Percentiles rank a stretch among this genome's conserved stretches.
Evolutionary conservation across 1,284 basidiomycete genomes (phyloP).

Genomic region (Malassezia sp.): DNA sequence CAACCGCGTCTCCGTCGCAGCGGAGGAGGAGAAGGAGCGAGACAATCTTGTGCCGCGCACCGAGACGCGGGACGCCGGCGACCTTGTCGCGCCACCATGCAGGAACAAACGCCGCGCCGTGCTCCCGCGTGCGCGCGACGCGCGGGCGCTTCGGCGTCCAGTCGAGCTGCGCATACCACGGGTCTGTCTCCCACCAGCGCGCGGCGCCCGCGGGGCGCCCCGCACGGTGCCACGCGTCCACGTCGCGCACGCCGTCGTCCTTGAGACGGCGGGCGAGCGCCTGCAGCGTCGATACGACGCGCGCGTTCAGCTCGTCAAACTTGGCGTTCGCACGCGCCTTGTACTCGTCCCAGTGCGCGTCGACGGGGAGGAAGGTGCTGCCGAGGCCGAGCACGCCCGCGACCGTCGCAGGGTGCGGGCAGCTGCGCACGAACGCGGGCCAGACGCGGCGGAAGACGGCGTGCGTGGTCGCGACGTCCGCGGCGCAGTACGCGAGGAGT

Average conservation of each 20-base stretch:
- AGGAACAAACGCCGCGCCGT: constrained; percentile 15
- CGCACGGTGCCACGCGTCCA: constrained; percentile 2
- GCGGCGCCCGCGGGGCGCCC: constrained; percentile 14
- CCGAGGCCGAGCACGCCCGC: constrained; percentile 86
- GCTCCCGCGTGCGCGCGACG: constrained; percentile 1
- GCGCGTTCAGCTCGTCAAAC: constrained; percentile 64
- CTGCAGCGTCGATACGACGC: constrained; percentile 59
- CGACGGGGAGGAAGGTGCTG: constrained; percentile 78
- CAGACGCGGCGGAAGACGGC: constrained; percentile 67
- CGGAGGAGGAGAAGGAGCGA: constrained; percentile 26
- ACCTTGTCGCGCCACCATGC: constrained; percentile 34
- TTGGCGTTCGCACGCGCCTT: constrained; percentile 64
- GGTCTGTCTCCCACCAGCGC: constrained; percentile 59
- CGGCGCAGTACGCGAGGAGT: constrained; percentile 77
- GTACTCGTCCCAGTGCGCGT: constrained; percentile 77
- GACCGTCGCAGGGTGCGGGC: constrained; percentile 86
- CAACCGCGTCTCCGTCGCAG: constrained; percentile 21
- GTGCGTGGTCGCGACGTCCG: constrained; percentile 74
- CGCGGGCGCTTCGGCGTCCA: constrained; percentile 76
- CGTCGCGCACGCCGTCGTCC: constrained; percentile 20
- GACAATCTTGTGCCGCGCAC: constrained; percentile 16
- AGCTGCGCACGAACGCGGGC: constrained; percentile 70
- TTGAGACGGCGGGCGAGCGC: constrained; percentile 57
- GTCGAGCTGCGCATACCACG: constrained; percentile 83
- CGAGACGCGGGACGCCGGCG: constrained; percentile 18